Percentiles rank a stretch among this genome's conserved stretches.
These are phyloP conservation scores for Cudoniella acicularis DNA, from an alignment of 495 filamentous ascomycete species.

Conservation along the genomic window DNA sequence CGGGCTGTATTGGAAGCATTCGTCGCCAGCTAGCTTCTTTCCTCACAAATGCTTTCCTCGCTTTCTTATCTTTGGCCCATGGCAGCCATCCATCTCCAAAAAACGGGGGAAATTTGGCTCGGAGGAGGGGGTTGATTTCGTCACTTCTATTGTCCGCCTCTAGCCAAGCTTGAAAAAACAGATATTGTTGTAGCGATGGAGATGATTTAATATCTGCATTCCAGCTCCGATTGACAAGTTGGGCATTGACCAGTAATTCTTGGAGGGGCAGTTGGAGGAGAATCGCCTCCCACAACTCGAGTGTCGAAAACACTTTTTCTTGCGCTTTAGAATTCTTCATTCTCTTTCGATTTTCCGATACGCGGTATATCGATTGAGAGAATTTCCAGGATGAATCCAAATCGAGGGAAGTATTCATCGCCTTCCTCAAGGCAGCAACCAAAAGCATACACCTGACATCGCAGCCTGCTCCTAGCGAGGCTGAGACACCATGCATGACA, in stretches of 20 bases:
- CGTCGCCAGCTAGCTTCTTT: conserved; percentile 13
- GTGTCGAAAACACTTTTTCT: not conserved
- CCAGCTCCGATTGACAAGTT: conserved; percentile 5
- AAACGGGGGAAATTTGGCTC: not conserved
- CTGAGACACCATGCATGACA: too few relatives aligned
- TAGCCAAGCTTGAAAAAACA: conserved; percentile 7
- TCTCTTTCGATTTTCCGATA: too few relatives aligned
- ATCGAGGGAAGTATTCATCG: too few relatives aligned
- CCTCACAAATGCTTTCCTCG: not conserved
- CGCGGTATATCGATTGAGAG: too few relatives aligned
- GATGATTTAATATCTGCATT: conserved; percentile 1
- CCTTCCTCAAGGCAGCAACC: too few relatives aligned
- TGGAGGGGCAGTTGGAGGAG: conserved; percentile 5
- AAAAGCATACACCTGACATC: too few relatives aligned
- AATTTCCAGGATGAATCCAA: too few relatives aligned
- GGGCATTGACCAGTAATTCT: conserved; percentile 9
- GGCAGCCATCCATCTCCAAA: not conserved
- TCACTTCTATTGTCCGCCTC: not conserved
- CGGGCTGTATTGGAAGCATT: conserved; percentile 12
- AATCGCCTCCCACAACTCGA: conserved; percentile 7
- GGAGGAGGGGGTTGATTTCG: conserved; percentile 5
- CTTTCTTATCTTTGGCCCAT: not conserved
- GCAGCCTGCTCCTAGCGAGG: too few relatives aligned
- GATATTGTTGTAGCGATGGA: not conserved
- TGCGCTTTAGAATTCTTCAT: not conserved